Percentiles rank a stretch among this genome's conserved stretches.
Conservation (phyloP, 2,329 filamentous ascomycete species). For the Cercospora sp. region DNA sequence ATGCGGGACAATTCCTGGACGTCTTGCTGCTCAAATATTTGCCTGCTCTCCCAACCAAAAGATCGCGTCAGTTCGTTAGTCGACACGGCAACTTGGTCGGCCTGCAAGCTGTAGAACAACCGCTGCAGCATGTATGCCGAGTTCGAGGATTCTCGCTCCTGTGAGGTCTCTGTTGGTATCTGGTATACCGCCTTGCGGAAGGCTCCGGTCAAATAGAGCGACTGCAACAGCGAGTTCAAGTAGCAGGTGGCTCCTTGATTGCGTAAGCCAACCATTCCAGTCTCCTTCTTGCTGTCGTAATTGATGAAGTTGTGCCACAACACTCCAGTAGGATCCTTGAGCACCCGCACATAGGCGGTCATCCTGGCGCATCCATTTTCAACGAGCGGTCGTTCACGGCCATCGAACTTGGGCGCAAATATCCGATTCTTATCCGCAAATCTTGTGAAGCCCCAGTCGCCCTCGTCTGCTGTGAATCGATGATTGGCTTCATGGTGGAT, state of each 20-base stretch:
- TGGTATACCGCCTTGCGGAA: constrained; percentile 98
- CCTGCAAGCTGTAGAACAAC: constrained; percentile 93
- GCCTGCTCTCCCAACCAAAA: constrained; percentile 96
- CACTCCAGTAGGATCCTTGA: constrained; percentile 85
- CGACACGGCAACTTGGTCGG: constrained; percentile 76
- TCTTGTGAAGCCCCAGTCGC: constrained; percentile 98
- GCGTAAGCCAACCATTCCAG: constrained; percentile 91
- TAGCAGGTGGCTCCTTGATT: constrained; percentile 82
- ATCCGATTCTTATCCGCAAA: constrained; percentile 87
- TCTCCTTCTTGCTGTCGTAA: constrained; percentile 99
- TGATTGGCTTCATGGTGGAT: constrained; percentile 79
- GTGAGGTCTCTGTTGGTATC: constrained; percentile 87
- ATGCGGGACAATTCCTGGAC: constrained; percentile 96
- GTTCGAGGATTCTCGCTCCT: constrained; percentile 73
- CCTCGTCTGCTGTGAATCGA: constrained; percentile 92
- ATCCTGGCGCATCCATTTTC: constrained; percentile 77
- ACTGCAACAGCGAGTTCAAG: constrained; percentile 52
- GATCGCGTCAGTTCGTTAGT: constrained; percentile 94
- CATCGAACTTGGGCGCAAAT: constrained; percentile 77
- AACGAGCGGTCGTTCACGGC: constrained; percentile 66
- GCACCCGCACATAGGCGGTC: constrained; percentile 77
- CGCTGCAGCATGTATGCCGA: constrained; percentile 85
- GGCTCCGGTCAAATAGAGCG: constrained; percentile 64
- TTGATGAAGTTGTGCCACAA: constrained; percentile 89
- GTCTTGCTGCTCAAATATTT: constrained; percentile 98